Evolutionary conservation across 176 grass and related monocot species (phyloP).

Genomic region (Oryza meridionalis): DNA sequence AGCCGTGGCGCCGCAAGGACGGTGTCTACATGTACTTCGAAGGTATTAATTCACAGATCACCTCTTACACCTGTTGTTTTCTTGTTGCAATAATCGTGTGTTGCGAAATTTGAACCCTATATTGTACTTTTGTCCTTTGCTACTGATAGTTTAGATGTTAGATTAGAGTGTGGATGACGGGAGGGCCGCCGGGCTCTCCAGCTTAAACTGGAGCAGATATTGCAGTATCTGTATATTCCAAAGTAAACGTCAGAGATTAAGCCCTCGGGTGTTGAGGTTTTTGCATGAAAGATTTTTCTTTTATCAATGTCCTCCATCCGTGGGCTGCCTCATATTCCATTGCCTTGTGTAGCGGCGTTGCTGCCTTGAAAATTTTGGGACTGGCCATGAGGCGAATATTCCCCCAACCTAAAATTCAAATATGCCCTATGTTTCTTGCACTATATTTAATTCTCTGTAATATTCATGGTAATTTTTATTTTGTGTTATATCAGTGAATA

Average conservation of each 20-base stretch:
- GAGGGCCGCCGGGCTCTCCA: constrained; percentile 32
- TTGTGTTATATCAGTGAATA: background rate
- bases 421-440: no score
- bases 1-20: constrained; percentile 70
- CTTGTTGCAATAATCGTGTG: no score
- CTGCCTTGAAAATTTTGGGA: constrained; percentile 65
- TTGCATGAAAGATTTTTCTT: constrained; percentile 34
- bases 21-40: constrained; percentile 77
- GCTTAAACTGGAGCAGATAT: constrained; percentile 52
- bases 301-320: constrained; percentile 42
- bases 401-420: background rate
- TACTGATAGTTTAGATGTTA: background rate
- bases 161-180: constrained; percentile 5
- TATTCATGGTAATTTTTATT: background rate
- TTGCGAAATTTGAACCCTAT: no score
- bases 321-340: constrained; percentile 84
- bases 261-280: constrained; percentile 58
- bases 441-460: background rate
- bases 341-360: constrained; percentile 56
- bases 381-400: constrained; percentile 73
- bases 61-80: no score
- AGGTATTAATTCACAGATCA: constrained; percentile 32
- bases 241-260: constrained; percentile 69
- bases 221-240: constrained; percentile 62
- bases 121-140: background rate